Evolutionary conservation across 2,329 filamentous ascomycete genomes (phyloP), one percentile per base, ranked within the genome.

Genomic region (Davidsoniella neocaledoniae): DNA sequence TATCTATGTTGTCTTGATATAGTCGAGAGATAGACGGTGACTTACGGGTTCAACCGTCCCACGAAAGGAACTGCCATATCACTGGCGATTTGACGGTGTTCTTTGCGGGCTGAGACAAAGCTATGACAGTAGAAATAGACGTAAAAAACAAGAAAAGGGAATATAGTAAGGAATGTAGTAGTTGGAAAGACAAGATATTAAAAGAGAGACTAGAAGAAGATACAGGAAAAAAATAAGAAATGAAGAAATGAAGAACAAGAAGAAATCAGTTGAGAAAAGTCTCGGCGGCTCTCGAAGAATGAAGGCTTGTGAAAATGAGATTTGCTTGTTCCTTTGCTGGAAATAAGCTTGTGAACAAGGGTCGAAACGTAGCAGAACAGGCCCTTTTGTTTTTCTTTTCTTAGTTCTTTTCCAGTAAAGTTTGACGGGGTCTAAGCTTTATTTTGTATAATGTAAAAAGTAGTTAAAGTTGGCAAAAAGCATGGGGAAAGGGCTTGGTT

Each of bases 41-140:
- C 70, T 62, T 57, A 74, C 72, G 69, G 64, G 58, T 71, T 69
- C 49, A 74, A 64, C 55, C 70, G 68, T 48, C 72, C 71, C 29
- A 74, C 61, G 54, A 75, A 73, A 7, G 71, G 71, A 46, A 74
- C 64, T 46, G 71, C 64, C 72, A 75, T 75, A 47, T 51, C 62
- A 58, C 54, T 43, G 51, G 36, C 39, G 50, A 41, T 33, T 23
- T 17, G 33, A 47, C n/a, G 44, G 40, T 23, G 2, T 33, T 33
- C 29, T 12, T 12, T 12, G 12, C 29, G 4, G 29, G 29, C 29
- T 33, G 29, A 29, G 26, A 29, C 53, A 7, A 49, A 54, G 10
- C 50, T 56, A 2, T 53, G 23, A 40, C 23, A 16, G 33, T 19
- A 19, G 4, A 40, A 56, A 43, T 2, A 36, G 16, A 49, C 42